Evolutionary conservation across 2,329 filamentous ascomycete species (phyloP).

Genomic region (Orbilia oligospora): DNA sequence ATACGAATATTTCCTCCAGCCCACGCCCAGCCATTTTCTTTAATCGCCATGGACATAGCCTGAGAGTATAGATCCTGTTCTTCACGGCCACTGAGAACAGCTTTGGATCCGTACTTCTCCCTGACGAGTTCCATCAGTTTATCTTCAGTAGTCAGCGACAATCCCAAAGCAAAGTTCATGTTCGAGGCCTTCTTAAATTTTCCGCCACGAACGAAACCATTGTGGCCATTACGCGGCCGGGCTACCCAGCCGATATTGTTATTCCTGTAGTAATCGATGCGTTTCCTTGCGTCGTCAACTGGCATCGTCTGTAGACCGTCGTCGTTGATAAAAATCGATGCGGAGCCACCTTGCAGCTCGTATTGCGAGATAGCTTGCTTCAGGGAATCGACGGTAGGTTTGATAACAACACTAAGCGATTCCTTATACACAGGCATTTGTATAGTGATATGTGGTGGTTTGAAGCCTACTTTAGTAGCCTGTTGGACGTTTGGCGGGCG

Average conservation of each 20-base stretch:
- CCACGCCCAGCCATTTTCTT: conserved; percentile 73
- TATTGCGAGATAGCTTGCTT: conserved; percentile 74
- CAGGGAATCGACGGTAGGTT: conserved; percentile 72
- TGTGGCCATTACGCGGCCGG: conserved; percentile 70
- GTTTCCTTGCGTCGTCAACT: conserved; percentile 65
- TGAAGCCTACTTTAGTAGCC: conserved; percentile 63
- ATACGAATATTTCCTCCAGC: conserved; percentile 75
- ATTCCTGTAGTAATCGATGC: conserved; percentile 52
- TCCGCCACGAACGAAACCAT: conserved; percentile 72
- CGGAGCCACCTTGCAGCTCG: conserved; percentile 75
- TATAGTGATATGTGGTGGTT: conserved; percentile 69
- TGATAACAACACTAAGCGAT: conserved; percentile 70
- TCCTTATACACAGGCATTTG: conserved; percentile 72
- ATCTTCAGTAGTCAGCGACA: conserved; percentile 76
- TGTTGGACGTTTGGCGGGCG: conserved; percentile 66
- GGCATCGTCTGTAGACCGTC: conserved; percentile 77
- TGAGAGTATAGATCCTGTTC: conserved; percentile 71
- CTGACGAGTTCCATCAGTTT: conserved; percentile 65
- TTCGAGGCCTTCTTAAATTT: conserved; percentile 83
- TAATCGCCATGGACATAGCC: conserved; percentile 70
- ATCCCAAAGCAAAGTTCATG: conserved; percentile 79
- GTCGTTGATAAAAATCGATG: conserved; percentile 78
- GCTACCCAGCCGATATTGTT: conserved; percentile 58
- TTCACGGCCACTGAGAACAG: conserved; percentile 53
- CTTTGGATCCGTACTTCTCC: conserved; percentile 22